Conservation (phyloP, 371 early-diverging fungal genomes). For the Zychaea mexicana region DNA sequence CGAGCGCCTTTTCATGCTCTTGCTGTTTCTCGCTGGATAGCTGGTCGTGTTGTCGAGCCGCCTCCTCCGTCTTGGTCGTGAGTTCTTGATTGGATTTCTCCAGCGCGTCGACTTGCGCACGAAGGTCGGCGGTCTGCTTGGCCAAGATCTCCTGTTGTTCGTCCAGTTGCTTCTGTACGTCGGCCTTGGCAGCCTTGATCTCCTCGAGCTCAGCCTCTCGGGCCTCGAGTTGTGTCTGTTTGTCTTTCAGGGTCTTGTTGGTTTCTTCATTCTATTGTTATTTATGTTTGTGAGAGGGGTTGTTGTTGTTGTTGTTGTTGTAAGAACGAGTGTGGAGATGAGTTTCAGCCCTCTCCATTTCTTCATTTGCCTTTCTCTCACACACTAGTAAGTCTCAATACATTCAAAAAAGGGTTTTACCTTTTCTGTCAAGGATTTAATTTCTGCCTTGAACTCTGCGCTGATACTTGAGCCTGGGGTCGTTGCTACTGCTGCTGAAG, state of each 20-base stretch:
- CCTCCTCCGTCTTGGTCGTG: background rate
- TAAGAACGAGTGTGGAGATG: too few species aligned
- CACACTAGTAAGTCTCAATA: background rate
- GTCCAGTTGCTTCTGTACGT: background rate
- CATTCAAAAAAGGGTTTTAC: background rate
- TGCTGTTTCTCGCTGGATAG: background rate
- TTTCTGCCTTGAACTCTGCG: conserved; percentile 6
- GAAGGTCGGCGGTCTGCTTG: background rate
- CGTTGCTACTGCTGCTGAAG: background rate
- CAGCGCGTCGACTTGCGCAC: background rate
- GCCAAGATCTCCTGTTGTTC: background rate
- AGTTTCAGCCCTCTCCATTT: background rate
- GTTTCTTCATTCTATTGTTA: background rate
- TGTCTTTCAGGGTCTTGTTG: background rate
- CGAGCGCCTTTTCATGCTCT: conserved; percentile 4
- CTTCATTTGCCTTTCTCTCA: background rate
- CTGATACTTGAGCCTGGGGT: background rate
- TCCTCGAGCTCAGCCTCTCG: conserved; percentile 4
- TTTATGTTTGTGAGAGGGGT: background rate
- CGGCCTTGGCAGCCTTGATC: background rate
- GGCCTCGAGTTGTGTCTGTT: background rate
- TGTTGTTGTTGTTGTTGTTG: too few species aligned
- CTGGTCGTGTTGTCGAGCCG: background rate
- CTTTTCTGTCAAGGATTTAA: conserved; percentile 5
- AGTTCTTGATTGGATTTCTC: background rate